Percentiles rank a stretch among this genome's conserved stretches.
These are phyloP conservation scores for Fomitopsis schrenkii DNA, from an alignment of 1,284 basidiomycete species.

Conservation along the genomic window DNA sequence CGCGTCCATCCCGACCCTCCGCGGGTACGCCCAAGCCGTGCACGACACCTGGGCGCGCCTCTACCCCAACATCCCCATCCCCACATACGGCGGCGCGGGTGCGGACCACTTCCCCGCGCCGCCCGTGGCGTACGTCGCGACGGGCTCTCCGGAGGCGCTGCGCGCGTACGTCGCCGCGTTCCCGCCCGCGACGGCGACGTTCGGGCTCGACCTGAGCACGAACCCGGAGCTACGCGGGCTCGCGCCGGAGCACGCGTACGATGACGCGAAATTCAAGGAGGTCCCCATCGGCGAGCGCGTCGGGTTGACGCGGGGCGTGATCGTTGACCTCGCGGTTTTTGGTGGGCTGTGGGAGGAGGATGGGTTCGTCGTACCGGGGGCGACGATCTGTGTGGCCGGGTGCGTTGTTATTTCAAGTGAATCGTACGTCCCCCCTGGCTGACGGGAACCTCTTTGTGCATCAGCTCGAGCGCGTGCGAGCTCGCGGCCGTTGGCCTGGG, in stretches of 20 bases:
- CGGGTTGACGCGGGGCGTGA: conserved; percentile 51
- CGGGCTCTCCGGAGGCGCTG: conserved; percentile 48
- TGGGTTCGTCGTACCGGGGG: conserved; percentile 44
- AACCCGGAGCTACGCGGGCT: conserved; percentile 41
- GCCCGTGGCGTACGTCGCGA: conserved; percentile 50
- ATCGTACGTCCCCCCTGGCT: not conserved
- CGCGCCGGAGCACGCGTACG: conserved; percentile 50
- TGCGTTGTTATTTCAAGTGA: conserved; percentile 23
- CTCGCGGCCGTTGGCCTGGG: conserved; percentile 56
- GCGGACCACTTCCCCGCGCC: conserved; percentile 23
- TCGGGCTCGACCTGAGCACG: conserved; percentile 41
- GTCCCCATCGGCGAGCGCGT: conserved; percentile 38
- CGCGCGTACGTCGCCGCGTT: conserved; percentile 40
- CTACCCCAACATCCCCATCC: conserved; percentile 4
- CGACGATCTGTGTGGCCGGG: conserved; percentile 55
- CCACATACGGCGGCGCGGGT: not conserved
- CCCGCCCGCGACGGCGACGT: conserved; percentile 33
- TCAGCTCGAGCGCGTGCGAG: conserved; percentile 59
- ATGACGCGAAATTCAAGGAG: conserved; percentile 46
- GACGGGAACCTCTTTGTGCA: not conserved
- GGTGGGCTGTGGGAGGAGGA: conserved; percentile 53
- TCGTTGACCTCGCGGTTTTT: conserved; percentile 63
- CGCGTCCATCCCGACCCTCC: conserved; percentile 42
- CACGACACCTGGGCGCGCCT: conserved; percentile 33
- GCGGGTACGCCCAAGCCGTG: conserved; percentile 43